phyloP scores from a whole-genome alignment of 306 rosid genomes.

The Coriaria nepalensis region DNA sequence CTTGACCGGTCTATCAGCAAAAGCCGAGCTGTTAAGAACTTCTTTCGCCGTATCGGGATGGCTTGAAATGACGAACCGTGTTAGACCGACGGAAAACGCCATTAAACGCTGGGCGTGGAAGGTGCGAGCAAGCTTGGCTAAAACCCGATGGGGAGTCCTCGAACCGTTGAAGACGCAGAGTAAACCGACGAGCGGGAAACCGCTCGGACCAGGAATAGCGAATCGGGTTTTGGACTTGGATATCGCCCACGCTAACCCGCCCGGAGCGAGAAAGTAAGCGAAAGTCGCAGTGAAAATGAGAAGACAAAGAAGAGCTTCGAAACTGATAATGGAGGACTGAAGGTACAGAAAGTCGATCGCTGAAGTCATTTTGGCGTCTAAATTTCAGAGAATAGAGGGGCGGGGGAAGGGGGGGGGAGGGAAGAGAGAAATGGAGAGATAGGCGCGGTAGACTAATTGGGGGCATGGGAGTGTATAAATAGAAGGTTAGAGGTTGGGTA shows the following conservation, averaged over 20 bases:
- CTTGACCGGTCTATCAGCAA: conserved; percentile 30
- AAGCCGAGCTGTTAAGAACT: conserved; percentile 15
- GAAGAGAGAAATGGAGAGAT: too few relatives aligned
- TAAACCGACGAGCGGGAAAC: conserved; percentile 11
- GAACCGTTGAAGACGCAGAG: conserved; percentile 8
- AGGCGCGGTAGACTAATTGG: too few relatives aligned
- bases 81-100: conserved; percentile 24
- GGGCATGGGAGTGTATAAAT: too few relatives aligned
- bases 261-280: conserved; percentile 16
- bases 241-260: conserved; percentile 27
- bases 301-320: conserved; percentile 6
- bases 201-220: conserved; percentile 18
- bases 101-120: conserved; percentile 14
- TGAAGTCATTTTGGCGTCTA: too few relatives aligned
- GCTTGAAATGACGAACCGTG: conserved; percentile 23
- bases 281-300: background rate
- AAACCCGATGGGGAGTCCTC: conserved; percentile 13
- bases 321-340: conserved; percentile 1
- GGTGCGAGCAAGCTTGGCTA: conserved; percentile 14
- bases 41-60: conserved; percentile 22
- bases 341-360: background rate
- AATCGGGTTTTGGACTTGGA: conserved; percentile 8
- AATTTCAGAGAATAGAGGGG: too few relatives aligned
- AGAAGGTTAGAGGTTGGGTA: too few relatives aligned
- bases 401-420: too few relatives aligned